Percentiles rank a stretch among this genome's conserved stretches.
Conservation (phyloP, 495 filamentous ascomycete genomes). For the Arthonia radiata region DNA sequence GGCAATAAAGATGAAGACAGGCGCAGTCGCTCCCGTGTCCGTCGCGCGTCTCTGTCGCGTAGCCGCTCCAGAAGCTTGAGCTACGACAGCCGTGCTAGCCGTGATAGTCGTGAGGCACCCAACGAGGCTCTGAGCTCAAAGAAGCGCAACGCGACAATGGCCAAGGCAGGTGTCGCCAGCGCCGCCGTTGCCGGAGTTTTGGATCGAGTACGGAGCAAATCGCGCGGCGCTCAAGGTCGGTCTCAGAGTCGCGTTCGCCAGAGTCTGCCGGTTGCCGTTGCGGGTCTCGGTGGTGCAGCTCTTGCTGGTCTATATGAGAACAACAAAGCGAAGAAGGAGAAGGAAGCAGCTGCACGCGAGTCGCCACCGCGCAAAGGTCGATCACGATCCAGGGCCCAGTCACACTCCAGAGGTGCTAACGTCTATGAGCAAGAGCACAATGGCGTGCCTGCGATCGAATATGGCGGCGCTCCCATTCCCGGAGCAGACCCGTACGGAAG, state of each 20-base stretch:
- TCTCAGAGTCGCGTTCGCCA: constrained; percentile 34
- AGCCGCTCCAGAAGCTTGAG: not conserved
- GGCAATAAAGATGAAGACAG: constrained; percentile 31
- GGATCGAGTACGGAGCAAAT: constrained; percentile 49
- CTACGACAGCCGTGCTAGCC: too few relatives aligned
- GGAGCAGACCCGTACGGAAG: not conserved
- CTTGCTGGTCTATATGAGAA: constrained; percentile 64
- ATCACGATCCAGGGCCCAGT: constrained; percentile 28
- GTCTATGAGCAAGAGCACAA: constrained; percentile 29
- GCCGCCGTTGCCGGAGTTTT: constrained; percentile 55
- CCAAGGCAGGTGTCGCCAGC: constrained; percentile 53
- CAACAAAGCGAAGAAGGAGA: constrained; percentile 40
- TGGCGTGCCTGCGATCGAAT: constrained; percentile 51
- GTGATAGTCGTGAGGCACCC: too few relatives aligned
- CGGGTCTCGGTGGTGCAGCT: constrained; percentile 54
- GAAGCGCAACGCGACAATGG: constrained; percentile 42
- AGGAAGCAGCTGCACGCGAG: constrained; percentile 21
- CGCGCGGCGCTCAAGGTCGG: constrained; percentile 22
- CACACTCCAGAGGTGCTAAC: constrained; percentile 28
- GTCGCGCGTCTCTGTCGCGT: constrained; percentile 25
- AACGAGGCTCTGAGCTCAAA: constrained; percentile 23
- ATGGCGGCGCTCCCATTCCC: not conserved
- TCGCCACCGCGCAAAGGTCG: constrained; percentile 7
- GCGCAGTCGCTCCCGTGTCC: constrained; percentile 43
- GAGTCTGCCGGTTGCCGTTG: constrained; percentile 43